A percentile compares a stretch with the other conserved stretches of the same genome.
phyloP scores from a whole-genome alignment of 2,329 filamentous ascomycete genomes.

The Gyromitra esculenta region DNA sequence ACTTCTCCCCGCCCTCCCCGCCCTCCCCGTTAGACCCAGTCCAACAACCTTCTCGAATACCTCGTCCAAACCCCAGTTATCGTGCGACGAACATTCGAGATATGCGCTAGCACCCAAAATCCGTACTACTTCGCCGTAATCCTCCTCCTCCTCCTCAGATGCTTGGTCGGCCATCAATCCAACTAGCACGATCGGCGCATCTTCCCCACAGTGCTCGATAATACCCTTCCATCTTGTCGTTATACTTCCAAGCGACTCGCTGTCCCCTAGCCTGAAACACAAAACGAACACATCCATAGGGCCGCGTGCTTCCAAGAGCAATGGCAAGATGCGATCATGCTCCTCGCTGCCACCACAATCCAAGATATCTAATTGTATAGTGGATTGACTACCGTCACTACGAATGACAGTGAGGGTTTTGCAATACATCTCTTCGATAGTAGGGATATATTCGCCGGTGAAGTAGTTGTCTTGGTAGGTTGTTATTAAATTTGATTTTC shows the following conservation, averaged over 20 bases:
- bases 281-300: slow-evolving; percentile 27
- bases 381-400: neutral
- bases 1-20: slow-evolving; percentile 10
- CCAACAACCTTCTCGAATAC: slow-evolving; percentile 16
- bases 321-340: slow-evolving; percentile 23
- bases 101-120: slow-evolving; percentile 23
- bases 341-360: slow-evolving; percentile 35
- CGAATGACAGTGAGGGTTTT: slow-evolving; percentile 14
- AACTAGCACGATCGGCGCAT: slow-evolving; percentile 25
- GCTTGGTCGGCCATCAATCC: slow-evolving; percentile 27
- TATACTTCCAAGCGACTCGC: slow-evolving; percentile 6
- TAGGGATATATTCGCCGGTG: slow-evolving; percentile 19
- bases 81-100: slow-evolving; percentile 25
- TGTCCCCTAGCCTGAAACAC: slow-evolving; percentile 24
- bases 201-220: slow-evolving; percentile 16
- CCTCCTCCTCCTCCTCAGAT: neutral
- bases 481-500: slow-evolving; percentile 46
- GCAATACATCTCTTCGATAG: slow-evolving; percentile 29
- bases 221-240: slow-evolving; percentile 35
- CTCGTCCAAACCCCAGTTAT: slow-evolving; percentile 7
- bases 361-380: slow-evolving; percentile 15
- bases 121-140: neutral
- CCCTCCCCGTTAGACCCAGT: neutral
- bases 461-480: slow-evolving; percentile 38
- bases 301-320: slow-evolving; percentile 6